Conservation (phyloP, 2,329 filamentous ascomycete species). For the Aspergillus novofumigatus region DNA sequence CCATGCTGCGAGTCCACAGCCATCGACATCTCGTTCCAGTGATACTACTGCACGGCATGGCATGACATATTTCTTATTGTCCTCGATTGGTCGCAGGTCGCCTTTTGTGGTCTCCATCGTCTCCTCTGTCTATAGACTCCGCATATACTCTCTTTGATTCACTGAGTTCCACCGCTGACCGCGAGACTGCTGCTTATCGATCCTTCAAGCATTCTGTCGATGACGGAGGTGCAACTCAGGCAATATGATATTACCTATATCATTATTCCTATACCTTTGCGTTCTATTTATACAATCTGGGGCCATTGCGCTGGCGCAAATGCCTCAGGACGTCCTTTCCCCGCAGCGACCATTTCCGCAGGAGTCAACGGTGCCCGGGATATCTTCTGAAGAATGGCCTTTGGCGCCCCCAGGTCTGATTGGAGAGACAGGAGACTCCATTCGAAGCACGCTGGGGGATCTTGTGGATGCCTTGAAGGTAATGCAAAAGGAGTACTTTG, state of each 20-base stretch:
- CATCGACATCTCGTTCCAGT: neutral
- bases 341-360: conserved; percentile 7
- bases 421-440: conserved; percentile 10
- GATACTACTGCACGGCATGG: conserved; percentile 5
- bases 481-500: conserved; percentile 76
- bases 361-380: conserved; percentile 9
- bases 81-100: conserved; percentile 4
- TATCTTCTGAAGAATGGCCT: conserved; percentile 9
- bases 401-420: conserved; percentile 15
- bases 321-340: conserved; percentile 22
- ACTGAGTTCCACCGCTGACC: neutral
- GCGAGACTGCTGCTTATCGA: neutral
- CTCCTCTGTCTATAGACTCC: conserved; percentile 1
- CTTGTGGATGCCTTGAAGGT: conserved; percentile 64
- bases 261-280: conserved; percentile 19
- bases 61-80: conserved; percentile 1
- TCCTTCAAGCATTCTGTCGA: conserved; percentile 1
- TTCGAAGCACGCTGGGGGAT: conserved; percentile 27
- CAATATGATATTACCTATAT: conserved; percentile 9
- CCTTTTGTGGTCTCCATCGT: conserved; percentile 1
- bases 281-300: conserved; percentile 17
- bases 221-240: neutral
- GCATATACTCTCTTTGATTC: neutral
- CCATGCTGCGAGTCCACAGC: neutral
- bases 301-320: conserved; percentile 29